Conservation (phyloP, 768 basidiomycete species). For the Tephrocybe sp. region DNA sequence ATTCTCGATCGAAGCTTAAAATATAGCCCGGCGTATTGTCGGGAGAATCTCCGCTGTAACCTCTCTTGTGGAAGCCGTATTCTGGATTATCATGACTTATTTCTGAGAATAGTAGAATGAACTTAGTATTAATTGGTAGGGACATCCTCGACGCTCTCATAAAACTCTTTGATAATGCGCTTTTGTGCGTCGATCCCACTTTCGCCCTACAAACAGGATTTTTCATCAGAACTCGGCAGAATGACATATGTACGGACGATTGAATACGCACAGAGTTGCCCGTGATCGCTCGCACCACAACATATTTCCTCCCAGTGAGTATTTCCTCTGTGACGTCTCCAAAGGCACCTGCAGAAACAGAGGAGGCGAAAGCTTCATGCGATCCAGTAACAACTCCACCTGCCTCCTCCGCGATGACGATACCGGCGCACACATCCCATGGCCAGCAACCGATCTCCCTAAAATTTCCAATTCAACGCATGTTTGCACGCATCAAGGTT, state of each 20-base stretch:
- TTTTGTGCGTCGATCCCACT: constrained; percentile 69
- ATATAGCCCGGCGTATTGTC: not conserved
- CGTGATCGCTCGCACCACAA: constrained; percentile 70
- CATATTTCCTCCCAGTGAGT: constrained; percentile 75
- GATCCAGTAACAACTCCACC: constrained; percentile 80
- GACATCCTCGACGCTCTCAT: constrained; percentile 73
- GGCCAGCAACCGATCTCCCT: constrained; percentile 84
- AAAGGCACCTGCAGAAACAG: constrained; percentile 36
- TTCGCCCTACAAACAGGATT: constrained; percentile 42
- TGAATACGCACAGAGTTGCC: constrained; percentile 45
- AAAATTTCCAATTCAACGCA: not conserved
- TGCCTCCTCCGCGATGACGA: constrained; percentile 88
- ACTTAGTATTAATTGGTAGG: constrained; percentile 45
- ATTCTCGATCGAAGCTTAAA: not conserved
- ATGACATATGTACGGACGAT: not conserved
- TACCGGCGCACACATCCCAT: constrained; percentile 92
- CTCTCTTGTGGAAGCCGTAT: too few species aligned
- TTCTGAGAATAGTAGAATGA: too few species aligned
- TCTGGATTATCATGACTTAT: too few species aligned
- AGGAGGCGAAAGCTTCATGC: constrained; percentile 41
- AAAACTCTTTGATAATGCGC: constrained; percentile 82
- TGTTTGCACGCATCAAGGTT: not conserved
- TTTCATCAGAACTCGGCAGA: constrained; percentile 1
- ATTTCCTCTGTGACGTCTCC: constrained; percentile 68
- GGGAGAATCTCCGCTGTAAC: too few species aligned